A percentile compares a stretch with the other conserved stretches of the same genome.
phyloP scores from a whole-genome alignment of 108 stramenopile species.

The Skeletonema grethae region DNA sequence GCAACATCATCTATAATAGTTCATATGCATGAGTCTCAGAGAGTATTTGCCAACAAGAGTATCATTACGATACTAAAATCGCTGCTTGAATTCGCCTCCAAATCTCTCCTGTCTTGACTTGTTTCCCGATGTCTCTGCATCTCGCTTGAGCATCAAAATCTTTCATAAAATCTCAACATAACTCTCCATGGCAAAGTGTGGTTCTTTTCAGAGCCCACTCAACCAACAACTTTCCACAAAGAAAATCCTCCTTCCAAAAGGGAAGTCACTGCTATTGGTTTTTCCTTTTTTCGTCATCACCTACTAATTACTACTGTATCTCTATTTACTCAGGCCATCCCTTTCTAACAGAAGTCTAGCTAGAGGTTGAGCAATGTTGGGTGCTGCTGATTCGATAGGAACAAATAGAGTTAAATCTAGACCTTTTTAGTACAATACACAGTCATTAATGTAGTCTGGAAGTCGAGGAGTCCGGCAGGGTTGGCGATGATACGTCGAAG shows the following conservation, averaged over 20 bases:
- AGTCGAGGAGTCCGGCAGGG: too few species aligned
- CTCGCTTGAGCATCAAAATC: conserved; percentile 26
- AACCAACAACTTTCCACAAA: conserved; percentile 44
- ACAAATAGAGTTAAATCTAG: too few species aligned
- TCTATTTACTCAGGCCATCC: neutral
- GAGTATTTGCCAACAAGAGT: conserved; percentile 12
- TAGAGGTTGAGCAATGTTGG: too few species aligned
- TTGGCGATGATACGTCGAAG: too few species aligned
- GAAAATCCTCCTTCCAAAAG: neutral
- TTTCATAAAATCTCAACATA: conserved; percentile 13
- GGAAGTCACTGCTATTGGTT: neutral
- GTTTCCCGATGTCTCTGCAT: conserved; percentile 20
- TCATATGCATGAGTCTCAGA: conserved; percentile 42
- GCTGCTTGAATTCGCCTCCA: conserved; percentile 30
- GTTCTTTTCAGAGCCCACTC: conserved; percentile 51
- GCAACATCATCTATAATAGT: conserved; percentile 5
- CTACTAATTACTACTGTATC: neutral
- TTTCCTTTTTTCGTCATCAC: neutral
- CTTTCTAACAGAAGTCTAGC: neutral
- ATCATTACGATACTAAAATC: conserved; percentile 4
- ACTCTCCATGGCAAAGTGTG: conserved; percentile 43
- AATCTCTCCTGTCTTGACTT: conserved; percentile 6
- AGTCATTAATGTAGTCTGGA: too few species aligned
- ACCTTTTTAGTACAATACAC: too few species aligned
- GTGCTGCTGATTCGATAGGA: too few species aligned